phyloP scores from a whole-genome alignment of 352 stramenopile species.

The Phytopythium boreale region DNA sequence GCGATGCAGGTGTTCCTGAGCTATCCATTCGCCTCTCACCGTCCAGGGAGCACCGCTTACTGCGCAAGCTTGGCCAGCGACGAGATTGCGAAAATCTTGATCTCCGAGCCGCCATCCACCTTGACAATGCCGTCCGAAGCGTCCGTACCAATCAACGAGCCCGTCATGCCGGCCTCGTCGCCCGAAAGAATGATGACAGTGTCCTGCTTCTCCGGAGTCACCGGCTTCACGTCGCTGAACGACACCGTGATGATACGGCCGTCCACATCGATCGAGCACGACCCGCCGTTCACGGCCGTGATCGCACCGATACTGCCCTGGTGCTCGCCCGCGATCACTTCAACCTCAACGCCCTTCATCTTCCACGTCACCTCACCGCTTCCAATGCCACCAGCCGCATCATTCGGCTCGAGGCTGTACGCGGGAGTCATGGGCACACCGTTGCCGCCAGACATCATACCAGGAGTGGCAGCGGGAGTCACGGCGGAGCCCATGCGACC shows the following conservation, averaged over 20 bases:
- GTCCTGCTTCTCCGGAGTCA: conserved; percentile 84
- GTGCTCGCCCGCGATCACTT: conserved; percentile 67
- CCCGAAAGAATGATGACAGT: conserved; percentile 86
- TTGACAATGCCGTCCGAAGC: conserved; percentile 86
- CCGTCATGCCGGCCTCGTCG: conserved; percentile 81
- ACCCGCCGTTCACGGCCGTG: conserved; percentile 59
- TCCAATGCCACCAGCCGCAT: conserved; percentile 30
- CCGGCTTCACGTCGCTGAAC: conserved; percentile 66
- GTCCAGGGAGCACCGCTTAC: conserved; percentile 27
- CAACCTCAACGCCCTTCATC: conserved; percentile 85
- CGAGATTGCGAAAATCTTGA: conserved; percentile 87
- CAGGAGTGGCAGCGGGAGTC: conserved; percentile 68
- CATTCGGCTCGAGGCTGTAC: conserved; percentile 51
- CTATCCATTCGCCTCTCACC: neutral
- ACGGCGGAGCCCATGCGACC: conserved; percentile 64
- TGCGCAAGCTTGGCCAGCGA: conserved; percentile 82
- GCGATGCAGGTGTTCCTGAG: neutral
- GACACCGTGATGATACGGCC: conserved; percentile 65
- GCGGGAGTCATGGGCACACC: conserved; percentile 78
- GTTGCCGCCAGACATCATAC: conserved; percentile 55
- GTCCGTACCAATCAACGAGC: conserved; percentile 86
- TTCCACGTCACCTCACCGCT: conserved; percentile 82
- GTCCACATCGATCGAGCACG: conserved; percentile 80
- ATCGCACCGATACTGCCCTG: conserved; percentile 73
- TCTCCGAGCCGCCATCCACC: conserved; percentile 84